These are phyloP conservation scores for Xerocomellus dryophilus DNA, from an alignment of 768 basidiomycete genomes.

Conservation along the genomic window DNA sequence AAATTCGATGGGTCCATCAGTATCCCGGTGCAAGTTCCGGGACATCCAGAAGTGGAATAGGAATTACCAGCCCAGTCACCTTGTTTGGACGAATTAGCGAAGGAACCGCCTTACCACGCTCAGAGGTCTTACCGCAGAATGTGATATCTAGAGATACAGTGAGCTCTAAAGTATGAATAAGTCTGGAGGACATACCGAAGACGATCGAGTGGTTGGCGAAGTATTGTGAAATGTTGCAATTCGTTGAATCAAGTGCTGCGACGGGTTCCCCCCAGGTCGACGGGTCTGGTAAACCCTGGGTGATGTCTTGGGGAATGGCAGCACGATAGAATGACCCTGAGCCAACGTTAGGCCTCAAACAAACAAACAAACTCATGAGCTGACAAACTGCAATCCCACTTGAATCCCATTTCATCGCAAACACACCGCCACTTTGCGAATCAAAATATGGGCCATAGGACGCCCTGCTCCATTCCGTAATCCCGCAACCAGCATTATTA, in stretches of 20 bases:
- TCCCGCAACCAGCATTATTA: slow-evolving; percentile 70
- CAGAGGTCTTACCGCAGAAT: slow-evolving; percentile 61
- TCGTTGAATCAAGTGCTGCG: slow-evolving; percentile 50
- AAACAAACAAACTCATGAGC: slow-evolving; percentile 21
- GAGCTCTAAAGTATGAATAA: slow-evolving; percentile 9
- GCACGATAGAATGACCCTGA: slow-evolving; percentile 82
- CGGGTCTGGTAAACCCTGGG: slow-evolving; percentile 58
- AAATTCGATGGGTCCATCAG: slow-evolving; percentile 71
- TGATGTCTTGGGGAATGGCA: slow-evolving; percentile 67
- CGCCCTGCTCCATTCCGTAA: slow-evolving; percentile 74
- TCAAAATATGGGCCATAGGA: slow-evolving; percentile 87
- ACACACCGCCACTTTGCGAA: slow-evolving; percentile 75
- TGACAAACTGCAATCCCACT: slow-evolving; percentile 71
- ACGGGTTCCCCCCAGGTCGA: slow-evolving; percentile 66
- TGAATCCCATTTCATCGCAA: slow-evolving; percentile 88
- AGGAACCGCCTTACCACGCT: not conserved
- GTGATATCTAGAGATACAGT: slow-evolving; percentile 59
- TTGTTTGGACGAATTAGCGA: slow-evolving; percentile 27
- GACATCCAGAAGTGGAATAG: slow-evolving; percentile 69
- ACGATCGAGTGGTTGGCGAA: slow-evolving; percentile 72
- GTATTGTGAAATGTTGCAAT: slow-evolving; percentile 55
- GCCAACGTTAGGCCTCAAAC: slow-evolving; percentile 2
- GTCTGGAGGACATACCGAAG: slow-evolving; percentile 52
- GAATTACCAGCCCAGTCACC: slow-evolving; percentile 86
- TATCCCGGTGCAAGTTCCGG: slow-evolving; percentile 64